Evolutionary conservation across 2,329 filamentous ascomycete species (phyloP).

Genomic region (Byssothecium circinans): DNA sequence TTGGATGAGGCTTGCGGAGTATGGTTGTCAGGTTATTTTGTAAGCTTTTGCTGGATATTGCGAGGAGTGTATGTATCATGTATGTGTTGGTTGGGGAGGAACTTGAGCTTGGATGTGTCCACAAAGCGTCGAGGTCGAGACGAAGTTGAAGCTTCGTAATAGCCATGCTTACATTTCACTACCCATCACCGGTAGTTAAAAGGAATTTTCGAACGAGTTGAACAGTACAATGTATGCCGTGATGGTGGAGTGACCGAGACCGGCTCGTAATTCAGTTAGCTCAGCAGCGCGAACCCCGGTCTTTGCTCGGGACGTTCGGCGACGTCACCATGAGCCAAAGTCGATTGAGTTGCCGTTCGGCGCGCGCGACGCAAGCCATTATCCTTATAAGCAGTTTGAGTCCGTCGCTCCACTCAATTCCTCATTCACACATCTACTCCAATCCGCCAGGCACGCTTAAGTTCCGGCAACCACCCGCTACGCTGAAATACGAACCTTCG

Average conservation of each 20-base stretch:
- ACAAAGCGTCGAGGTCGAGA: too few species aligned
- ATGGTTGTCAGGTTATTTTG: too few species aligned
- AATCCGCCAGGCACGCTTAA: not conserved
- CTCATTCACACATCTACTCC: not conserved
- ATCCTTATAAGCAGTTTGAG: slow-evolving; percentile 30
- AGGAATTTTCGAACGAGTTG: too few species aligned
- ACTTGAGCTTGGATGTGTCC: too few species aligned
- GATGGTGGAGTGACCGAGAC: slow-evolving; percentile 8
- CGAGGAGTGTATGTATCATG: too few species aligned
- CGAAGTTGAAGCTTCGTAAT: too few species aligned
- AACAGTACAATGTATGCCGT: not conserved
- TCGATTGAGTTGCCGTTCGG: slow-evolving; percentile 20
- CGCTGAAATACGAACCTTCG: not conserved
- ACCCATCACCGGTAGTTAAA: too few species aligned
- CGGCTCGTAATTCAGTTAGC: slow-evolving; percentile 14
- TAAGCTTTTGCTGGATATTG: too few species aligned
- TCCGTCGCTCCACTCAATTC: slow-evolving; percentile 11
- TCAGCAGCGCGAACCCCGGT: slow-evolving; percentile 28
- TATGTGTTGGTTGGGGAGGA: too few species aligned
- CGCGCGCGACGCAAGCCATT: slow-evolving; percentile 13
- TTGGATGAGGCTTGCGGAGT: too few species aligned
- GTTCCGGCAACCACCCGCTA: not conserved
- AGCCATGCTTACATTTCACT: too few species aligned
- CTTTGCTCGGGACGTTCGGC: slow-evolving; percentile 33
- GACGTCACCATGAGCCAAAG: slow-evolving; percentile 38